Conservation (phyloP, 129 eudicot species). For the Gnaphalium uliginosum region DNA sequence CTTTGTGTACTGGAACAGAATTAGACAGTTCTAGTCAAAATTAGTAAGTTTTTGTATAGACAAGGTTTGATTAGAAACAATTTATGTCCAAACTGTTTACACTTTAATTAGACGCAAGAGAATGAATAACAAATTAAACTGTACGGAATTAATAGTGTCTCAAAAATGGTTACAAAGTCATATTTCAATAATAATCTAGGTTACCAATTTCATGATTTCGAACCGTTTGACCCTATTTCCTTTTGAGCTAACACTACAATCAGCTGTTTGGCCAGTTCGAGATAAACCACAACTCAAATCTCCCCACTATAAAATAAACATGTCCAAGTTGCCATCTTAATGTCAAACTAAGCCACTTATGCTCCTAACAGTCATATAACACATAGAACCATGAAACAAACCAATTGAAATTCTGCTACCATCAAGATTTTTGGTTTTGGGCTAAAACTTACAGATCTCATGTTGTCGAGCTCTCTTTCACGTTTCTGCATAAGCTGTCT, state of each 20-base stretch:
- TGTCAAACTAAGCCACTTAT: neutral
- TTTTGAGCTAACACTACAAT: neutral
- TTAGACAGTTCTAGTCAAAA: neutral
- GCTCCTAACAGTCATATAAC: neutral
- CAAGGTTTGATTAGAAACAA: neutral
- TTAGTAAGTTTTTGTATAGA: neutral
- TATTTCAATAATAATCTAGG: neutral
- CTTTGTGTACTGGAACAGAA: neutral
- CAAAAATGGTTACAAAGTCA: neutral
- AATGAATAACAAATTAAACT: too few species aligned
- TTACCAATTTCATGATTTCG: neutral
- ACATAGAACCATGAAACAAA: neutral
- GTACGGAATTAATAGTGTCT: neutral
- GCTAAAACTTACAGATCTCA: slow-evolving; percentile 30
- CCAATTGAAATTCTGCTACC: neutral
- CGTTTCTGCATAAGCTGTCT: slow-evolving; percentile 60
- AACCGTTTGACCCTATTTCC: neutral
- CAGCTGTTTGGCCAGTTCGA: neutral
- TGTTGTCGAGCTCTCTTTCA: slow-evolving; percentile 51
- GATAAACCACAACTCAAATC: neutral
- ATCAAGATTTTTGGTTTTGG: neutral
- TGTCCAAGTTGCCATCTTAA: neutral
- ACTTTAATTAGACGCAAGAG: too few species aligned
- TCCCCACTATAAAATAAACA: neutral
- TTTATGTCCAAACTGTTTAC: neutral